These are phyloP conservation scores for Echites panduratus DNA, from an alignment of 257 asterid species.

Conservation along the genomic window DNA sequence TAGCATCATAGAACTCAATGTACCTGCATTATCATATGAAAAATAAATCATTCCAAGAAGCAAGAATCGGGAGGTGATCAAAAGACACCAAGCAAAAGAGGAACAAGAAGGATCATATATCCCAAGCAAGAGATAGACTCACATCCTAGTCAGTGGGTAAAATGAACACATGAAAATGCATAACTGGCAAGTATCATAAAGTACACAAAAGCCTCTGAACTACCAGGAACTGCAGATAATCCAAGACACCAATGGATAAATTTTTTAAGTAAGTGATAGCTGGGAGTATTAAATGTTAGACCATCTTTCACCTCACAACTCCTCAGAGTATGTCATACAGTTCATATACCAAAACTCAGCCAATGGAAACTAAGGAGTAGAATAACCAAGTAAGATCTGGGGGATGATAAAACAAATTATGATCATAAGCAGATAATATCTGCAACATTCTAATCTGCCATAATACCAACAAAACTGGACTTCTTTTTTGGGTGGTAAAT, in stretches of 20 bases:
- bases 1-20: constrained; percentile 88
- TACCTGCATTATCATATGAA: constrained; percentile 45
- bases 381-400: background rate
- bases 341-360: background rate
- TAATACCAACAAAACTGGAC: background rate
- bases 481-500: background rate
- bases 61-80: background rate
- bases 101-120: background rate
- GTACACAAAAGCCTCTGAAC: background rate
- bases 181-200: background rate
- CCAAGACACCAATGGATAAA: background rate
- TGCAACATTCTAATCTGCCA: background rate
- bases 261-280: background rate
- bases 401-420: background rate
- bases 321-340: background rate
- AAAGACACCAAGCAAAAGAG: background rate
- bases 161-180: background rate
- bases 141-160: background rate
- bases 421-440: background rate
- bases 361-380: background rate
- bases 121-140: background rate
- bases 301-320: background rate
- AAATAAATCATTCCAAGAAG: background rate
- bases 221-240: background rate
- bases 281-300: background rate